A percentile compares a stretch with the other conserved stretches of the same genome.
Evolutionary conservation across 306 rosid species (phyloP).

Genomic region (Vigna mungo): DNA sequence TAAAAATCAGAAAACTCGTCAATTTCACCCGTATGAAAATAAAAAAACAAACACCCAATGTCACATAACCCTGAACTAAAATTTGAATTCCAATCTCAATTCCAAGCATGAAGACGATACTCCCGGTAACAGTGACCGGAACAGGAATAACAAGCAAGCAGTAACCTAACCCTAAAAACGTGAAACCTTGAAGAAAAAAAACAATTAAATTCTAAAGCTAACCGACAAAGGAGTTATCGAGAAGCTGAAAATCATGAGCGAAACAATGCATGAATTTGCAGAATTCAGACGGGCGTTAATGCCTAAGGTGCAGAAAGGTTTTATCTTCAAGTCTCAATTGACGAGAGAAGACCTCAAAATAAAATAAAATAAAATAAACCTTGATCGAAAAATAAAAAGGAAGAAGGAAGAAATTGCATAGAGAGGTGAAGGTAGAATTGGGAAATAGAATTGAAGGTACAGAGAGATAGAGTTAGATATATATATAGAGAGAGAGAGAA

Average conservation of each 20-base stretch:
- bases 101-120: neutral
- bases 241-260: neutral
- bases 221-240: neutral
- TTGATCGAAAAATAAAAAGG: neutral
- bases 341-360: neutral
- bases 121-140: neutral
- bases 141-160: neutral
- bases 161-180: slow-evolving; percentile 28
- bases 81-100: neutral
- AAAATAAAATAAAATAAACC: neutral
- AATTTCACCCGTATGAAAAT: neutral
- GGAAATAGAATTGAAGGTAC: neutral
- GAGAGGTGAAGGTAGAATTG: slow-evolving; percentile 6
- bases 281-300: neutral
- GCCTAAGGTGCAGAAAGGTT: neutral
- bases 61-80: neutral
- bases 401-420: neutral
- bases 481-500: too few species aligned
- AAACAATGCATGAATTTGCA: slow-evolving; percentile 13
- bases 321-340: neutral
- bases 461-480: neutral
- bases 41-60: slow-evolving; percentile 3
- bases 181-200: neutral
- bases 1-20: neutral
- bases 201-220: neutral